Conservation (phyloP, 1,139 yeast genomes). For the Blastobotrys elegans region DNA sequence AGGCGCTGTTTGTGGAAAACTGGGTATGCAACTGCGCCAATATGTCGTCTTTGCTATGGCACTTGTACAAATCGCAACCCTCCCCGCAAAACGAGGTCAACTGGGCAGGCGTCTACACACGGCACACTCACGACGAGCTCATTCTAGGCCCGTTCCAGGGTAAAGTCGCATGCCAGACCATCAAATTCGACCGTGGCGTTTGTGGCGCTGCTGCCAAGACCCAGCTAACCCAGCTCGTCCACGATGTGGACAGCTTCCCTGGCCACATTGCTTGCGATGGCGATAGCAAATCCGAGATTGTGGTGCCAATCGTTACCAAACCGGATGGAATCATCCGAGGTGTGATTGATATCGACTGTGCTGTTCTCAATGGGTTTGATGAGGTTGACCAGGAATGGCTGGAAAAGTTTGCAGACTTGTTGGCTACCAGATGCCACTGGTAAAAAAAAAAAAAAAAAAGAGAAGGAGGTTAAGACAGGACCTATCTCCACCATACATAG, state of each 20-base stretch:
- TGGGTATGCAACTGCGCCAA: slow-evolving; percentile 91
- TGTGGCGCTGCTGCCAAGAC: slow-evolving; percentile 78
- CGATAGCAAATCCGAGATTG: slow-evolving; percentile 87
- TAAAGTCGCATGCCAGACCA: slow-evolving; percentile 88
- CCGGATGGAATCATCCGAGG: slow-evolving; percentile 49
- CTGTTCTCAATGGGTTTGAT: slow-evolving; percentile 58
- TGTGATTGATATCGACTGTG: slow-evolving; percentile 84
- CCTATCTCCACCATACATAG: slow-evolving; percentile 61
- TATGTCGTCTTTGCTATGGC: slow-evolving; percentile 82
- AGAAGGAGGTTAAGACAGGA: neutral
- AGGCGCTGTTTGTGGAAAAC: slow-evolving; percentile 55
- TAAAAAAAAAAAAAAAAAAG: slow-evolving; percentile 2
- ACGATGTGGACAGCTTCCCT: slow-evolving; percentile 70
- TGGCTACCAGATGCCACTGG: slow-evolving; percentile 48
- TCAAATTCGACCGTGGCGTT: slow-evolving; percentile 76
- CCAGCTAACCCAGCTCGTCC: slow-evolving; percentile 62
- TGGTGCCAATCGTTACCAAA: slow-evolving; percentile 63
- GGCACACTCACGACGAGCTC: slow-evolving; percentile 39
- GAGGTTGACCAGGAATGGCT: slow-evolving; percentile 54
- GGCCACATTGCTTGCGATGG: slow-evolving; percentile 98
- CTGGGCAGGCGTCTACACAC: slow-evolving; percentile 90
- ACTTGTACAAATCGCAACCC: slow-evolving; percentile 62
- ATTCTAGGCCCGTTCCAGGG: slow-evolving; percentile 94
- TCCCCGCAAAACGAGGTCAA: slow-evolving; percentile 47
- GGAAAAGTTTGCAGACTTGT: slow-evolving; percentile 51